Evolutionary conservation across 352 stramenopile genomes (phyloP), one percentile per base, ranked within the genome.

Genomic region (Pythium vanterpoolii): DNA sequence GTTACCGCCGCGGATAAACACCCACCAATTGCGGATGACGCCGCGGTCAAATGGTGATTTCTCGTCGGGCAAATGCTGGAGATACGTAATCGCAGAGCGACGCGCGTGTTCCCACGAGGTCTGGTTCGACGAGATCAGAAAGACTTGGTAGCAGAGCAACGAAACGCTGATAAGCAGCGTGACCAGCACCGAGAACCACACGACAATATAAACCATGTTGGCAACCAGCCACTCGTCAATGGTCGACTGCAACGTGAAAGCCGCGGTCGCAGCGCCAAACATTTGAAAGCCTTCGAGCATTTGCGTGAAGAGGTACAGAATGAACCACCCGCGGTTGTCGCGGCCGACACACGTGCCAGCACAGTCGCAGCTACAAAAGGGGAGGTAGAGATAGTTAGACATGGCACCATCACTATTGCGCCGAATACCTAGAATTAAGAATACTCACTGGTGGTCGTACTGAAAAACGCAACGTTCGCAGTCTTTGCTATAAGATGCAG

Each of bases 91-190:
- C 26, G 74, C 71, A 5, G 57, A 65, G n/a, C 76, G 74, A 9
- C 81, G 82, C 27, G 73, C 76, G 50, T 90, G 77, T 43, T 93
- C 83, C 83, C 83, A 93, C 1, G 83, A 90, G 5, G 83, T 90
- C 79, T 77, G 54, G 66, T 93, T 93, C 11, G 77, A 83, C 5
- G 79, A 82, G 31, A 93, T 73, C 49, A 93, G 76, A 51, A 68
- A 93, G 9, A 62, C 33, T 44, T 93, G 83, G 64, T 90, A 93
- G 52, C 75, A 70, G 14, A 89, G 71, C 33, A 93, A 71, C 44
- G 77, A 69, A 9, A 86, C 55, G n/a, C 62, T 69, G 33, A 93
- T 73, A 28, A 89, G 62, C 45, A 90, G 62, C 59, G 72, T 64
- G 43, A 76, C 87, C 45, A 88, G 59, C 40, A 87, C 49, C 14